phyloP scores from a whole-genome alignment of 441 rosid species.

The Lepidium campestre region DNA sequence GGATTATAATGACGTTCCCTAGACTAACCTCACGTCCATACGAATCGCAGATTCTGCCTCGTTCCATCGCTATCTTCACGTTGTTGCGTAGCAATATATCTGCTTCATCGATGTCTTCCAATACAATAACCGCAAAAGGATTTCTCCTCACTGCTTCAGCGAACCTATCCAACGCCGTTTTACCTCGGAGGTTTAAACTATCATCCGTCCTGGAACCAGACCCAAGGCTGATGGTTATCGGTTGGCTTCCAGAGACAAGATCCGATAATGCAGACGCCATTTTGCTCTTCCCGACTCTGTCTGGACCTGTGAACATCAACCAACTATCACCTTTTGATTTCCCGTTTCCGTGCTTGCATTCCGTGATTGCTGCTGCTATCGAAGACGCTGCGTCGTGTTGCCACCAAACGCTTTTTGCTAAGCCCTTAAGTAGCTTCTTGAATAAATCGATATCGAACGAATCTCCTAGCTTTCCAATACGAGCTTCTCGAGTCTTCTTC shows the following conservation, averaged over 20 bases:
- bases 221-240: conserved; percentile 57
- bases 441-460: conserved; percentile 55
- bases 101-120: conserved; percentile 86
- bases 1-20: conserved; percentile 78
- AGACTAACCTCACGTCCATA: conserved; percentile 90
- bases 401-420: conserved; percentile 81
- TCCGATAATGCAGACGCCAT: conserved; percentile 78
- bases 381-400: conserved; percentile 88
- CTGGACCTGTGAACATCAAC: conserved; percentile 86
- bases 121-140: conserved; percentile 71
- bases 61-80: conserved; percentile 82
- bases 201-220: conserved; percentile 45
- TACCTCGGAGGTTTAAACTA: conserved; percentile 66
- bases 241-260: conserved; percentile 45
- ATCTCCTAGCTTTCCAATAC: conserved; percentile 34
- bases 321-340: conserved; percentile 68
- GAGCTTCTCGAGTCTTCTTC: conserved; percentile 21
- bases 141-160: conserved; percentile 75
- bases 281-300: conserved; percentile 76
- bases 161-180: conserved; percentile 68
- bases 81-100: conserved; percentile 63
- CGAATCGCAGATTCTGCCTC: conserved; percentile 83
- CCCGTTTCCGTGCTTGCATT: conserved; percentile 58
- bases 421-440: conserved; percentile 82
- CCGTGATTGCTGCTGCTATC: conserved; percentile 59